Percentiles rank a stretch among this genome's conserved stretches.
phyloP scores from a whole-genome alignment of 1,284 basidiomycete genomes.

The Amylostereum chailletii region DNA sequence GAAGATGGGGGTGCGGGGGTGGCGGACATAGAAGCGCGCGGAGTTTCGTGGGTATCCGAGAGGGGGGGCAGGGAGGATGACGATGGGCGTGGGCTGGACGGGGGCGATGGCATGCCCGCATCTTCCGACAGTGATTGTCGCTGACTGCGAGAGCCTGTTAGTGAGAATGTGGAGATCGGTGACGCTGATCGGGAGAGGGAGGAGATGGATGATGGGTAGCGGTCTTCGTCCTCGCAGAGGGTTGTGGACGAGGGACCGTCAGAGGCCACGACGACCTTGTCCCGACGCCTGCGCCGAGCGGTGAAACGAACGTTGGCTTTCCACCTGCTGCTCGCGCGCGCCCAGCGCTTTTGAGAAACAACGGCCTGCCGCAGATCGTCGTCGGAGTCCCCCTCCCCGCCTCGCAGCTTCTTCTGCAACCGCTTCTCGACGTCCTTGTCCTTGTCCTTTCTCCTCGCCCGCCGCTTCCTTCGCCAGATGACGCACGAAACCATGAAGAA shows the following conservation, averaged over 20 bases:
- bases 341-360: constrained; percentile 49
- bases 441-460: not conserved
- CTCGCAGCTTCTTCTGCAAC: constrained; percentile 24
- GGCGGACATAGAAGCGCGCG: constrained; percentile 3
- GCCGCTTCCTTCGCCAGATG: constrained; percentile 41
- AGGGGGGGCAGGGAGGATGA: not conserved
- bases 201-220: not conserved
- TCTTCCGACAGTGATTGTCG: no score
- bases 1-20: not conserved
- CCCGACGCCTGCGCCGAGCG: constrained; percentile 40
- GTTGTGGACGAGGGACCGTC: not conserved
- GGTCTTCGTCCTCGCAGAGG: not conserved
- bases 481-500: constrained; percentile 46
- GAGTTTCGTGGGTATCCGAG: constrained; percentile 1
- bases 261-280: not conserved
- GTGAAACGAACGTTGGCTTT: constrained; percentile 46
- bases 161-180: no score
- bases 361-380: constrained; percentile 31
- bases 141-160: no score
- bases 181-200: no score
- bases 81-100: not conserved
- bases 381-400: constrained; percentile 19
- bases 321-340: constrained; percentile 55
- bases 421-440: constrained; percentile 27
- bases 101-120: not conserved